Base-by-base conservation (phyloP, 1,139 yeast genomes). In the Debaryomyces sp. region DNA sequence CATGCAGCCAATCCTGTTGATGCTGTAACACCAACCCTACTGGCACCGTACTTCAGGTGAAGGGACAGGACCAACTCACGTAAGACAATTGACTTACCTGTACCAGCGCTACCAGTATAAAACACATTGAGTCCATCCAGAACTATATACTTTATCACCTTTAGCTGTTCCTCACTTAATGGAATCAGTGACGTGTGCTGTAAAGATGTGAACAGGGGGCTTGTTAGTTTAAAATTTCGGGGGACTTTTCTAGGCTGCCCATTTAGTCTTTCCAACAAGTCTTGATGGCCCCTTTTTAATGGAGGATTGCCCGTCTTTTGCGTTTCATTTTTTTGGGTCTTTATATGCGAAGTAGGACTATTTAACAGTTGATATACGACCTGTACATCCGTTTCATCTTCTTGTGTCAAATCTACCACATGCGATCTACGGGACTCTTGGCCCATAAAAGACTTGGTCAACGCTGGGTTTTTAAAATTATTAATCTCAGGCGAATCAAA, bases 1-100 rank as follows among this genome's bases (percentile, higher is more conserved):
- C 89, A 82, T 0, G 96, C 97, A 0, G 97, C 97, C 56, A 91
- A 69, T 1, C 97, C 98, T 0, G 97, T 90, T 0, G 96, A 88
- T 0, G 97, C 97, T 1, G 96, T 87, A 2, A 91, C 83, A 0
- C 94, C 96, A 2, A 91, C 87, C 0, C 73, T 67, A 9, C 72
- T 73, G 2, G 66, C 59, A 1, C 82, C 81, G 55, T 68, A 64
- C 21, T 56, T 62, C 47, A 72, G 63, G 41, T 73, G 67, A 5
- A 71, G 64, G 13, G 69, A 63, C 10, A 65, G 61, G 18, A 90
- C 88, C 32, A 91, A 69, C 37, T 81, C 80, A 43, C 79, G 72
- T 45, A 91, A 69, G 9, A 91, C 79, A 17, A 85, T 85, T 3
- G 97, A 90, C 64, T 87, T 87, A 68, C 95, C 95, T 1, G 95